Conservation (phyloP, 768 basidiomycete genomes). For the Fistulinella prunicolor region DNA sequence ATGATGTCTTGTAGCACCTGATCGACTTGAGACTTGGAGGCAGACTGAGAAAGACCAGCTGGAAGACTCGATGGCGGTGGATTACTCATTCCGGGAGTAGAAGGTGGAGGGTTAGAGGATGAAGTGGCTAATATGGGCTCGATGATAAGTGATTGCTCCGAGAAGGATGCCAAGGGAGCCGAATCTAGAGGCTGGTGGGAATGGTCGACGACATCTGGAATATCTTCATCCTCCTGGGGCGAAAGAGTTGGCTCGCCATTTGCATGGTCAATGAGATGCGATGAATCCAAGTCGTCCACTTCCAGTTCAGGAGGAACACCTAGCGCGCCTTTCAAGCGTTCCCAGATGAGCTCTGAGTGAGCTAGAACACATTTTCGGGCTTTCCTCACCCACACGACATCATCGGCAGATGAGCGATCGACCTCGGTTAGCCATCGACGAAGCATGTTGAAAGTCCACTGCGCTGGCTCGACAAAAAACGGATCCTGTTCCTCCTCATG, state of each 20-base stretch:
- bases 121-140: slow-evolving; percentile 49
- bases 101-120: slow-evolving; percentile 21
- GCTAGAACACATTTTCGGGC: slow-evolving; percentile 73
- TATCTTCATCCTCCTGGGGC: neutral
- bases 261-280: neutral
- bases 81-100: slow-evolving; percentile 24
- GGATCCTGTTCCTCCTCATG: slow-evolving; percentile 31
- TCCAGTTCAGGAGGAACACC: slow-evolving; percentile 87
- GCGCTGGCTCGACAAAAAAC: slow-evolving; percentile 52
- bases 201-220: neutral
- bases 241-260: neutral
- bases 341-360: slow-evolving; percentile 87
- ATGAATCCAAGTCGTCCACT: slow-evolving; percentile 41
- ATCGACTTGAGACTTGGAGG: slow-evolving; percentile 26
- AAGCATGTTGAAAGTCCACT: slow-evolving; percentile 74
- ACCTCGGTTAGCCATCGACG: slow-evolving; percentile 62
- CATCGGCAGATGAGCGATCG: slow-evolving; percentile 60
- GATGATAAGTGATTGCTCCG: slow-evolving; percentile 34
- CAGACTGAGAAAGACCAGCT: slow-evolving; percentile 30
- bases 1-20: slow-evolving; percentile 54
- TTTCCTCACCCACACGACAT: slow-evolving; percentile 69
- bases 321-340: slow-evolving; percentile 81
- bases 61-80: slow-evolving; percentile 40
- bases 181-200: neutral
- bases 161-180: slow-evolving; percentile 14